Evolutionary conservation across 2,329 filamentous ascomycete genomes (phyloP).

Genomic region (Paraphoma chrysanthemicola): DNA sequence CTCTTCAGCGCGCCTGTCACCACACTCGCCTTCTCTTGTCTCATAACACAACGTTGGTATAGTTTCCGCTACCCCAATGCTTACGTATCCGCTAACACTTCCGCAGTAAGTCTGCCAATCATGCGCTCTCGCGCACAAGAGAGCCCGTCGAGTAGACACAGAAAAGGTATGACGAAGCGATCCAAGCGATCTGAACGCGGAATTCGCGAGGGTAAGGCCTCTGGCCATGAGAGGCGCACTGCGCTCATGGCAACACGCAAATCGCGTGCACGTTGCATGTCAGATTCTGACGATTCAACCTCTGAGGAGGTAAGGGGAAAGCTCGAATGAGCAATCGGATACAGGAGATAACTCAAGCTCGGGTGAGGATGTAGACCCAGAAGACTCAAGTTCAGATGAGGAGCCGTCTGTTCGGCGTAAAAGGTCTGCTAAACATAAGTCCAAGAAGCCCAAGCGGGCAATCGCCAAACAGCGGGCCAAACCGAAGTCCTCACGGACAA

Average conservation of each 20-base stretch:
- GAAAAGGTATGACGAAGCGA: not conserved
- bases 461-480: not conserved
- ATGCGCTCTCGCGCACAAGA: no score
- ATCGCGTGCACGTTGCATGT: not conserved
- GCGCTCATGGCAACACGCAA: not conserved
- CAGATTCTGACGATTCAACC: not conserved
- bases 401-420: not conserved
- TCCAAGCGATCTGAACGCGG: not conserved
- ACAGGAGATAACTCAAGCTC: not conserved
- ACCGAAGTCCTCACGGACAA: no score
- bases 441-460: not conserved
- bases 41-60: no score
- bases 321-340: not conserved
- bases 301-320: not conserved
- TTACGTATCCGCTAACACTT: no score
- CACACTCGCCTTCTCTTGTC: no score
- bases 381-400: not conserved
- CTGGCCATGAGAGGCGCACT: not conserved
- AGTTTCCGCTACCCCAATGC: no score
- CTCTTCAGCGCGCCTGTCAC: not conserved
- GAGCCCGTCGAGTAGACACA: not conserved
- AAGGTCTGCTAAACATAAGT: not conserved
- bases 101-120: no score
- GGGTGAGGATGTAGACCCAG: no score
- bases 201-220: not conserved